Evolutionary conservation across 768 basidiomycete species (phyloP).

Genomic region (Boletus rubroflammeus): DNA sequence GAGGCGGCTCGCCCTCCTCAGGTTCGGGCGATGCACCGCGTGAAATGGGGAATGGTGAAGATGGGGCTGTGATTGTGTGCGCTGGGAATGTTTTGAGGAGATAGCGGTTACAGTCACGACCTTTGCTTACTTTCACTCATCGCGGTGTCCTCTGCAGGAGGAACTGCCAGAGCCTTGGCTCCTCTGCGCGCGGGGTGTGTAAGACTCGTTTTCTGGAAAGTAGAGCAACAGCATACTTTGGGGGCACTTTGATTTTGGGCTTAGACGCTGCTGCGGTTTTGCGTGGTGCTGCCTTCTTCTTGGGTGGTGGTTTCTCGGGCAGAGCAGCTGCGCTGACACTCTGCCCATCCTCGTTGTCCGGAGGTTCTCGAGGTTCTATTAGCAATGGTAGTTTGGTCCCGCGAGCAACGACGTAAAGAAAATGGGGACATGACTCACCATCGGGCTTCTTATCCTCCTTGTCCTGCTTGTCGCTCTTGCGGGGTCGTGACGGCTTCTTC

Average conservation of each 20-base stretch:
- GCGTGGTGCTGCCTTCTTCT: constrained; percentile 47
- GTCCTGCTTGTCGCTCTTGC: constrained; percentile 49
- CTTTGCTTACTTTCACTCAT: constrained; percentile 60
- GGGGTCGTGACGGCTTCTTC: constrained; percentile 48
- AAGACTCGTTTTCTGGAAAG: background rate
- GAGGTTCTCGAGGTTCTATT: constrained; percentile 30
- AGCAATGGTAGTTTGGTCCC: constrained; percentile 9
- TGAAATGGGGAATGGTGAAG: constrained; percentile 53
- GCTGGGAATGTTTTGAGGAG: constrained; percentile 33
- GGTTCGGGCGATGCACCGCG: constrained; percentile 46
- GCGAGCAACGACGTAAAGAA: constrained; percentile 18
- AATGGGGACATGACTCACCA: constrained; percentile 35
- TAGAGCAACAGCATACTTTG: constrained; percentile 25
- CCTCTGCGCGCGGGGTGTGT: constrained; percentile 28
- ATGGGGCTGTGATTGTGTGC: constrained; percentile 67
- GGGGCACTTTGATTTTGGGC: constrained; percentile 30
- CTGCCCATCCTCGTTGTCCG: constrained; percentile 22
- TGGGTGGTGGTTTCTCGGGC: constrained; percentile 39
- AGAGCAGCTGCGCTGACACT: constrained; percentile 9
- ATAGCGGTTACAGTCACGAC: background rate
- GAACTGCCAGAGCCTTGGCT: constrained; percentile 26
- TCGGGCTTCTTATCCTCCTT: constrained; percentile 45
- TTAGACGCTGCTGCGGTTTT: constrained; percentile 39
- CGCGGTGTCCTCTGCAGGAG: constrained; percentile 46
- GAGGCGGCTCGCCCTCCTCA: constrained; percentile 34